These are phyloP conservation scores for Neofusicoccum umdonicola DNA, from an alignment of 2,329 filamentous ascomycete species.

Conservation along the genomic window DNA sequence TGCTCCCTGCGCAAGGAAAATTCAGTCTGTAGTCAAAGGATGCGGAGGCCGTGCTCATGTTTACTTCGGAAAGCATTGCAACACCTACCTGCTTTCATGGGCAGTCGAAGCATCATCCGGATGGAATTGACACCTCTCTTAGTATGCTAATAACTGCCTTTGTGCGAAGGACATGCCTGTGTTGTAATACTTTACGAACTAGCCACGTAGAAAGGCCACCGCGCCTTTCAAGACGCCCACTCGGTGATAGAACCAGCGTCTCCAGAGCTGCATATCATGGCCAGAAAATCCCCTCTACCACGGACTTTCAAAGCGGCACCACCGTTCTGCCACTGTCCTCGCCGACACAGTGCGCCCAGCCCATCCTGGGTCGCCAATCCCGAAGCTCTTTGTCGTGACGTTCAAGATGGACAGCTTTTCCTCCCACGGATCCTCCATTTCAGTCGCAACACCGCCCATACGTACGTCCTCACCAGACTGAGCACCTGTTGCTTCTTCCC, in stretches of 20 bases:
- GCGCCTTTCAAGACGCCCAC: no score
- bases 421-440: slow-evolving; percentile 41
- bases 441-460: not conserved
- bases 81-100: no score
- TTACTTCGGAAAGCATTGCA: no score
- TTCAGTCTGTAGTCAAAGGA: no score
- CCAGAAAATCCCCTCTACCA: not conserved
- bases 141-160: no score
- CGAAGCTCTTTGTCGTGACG: slow-evolving; percentile 42
- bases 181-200: no score
- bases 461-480: slow-evolving; percentile 24
- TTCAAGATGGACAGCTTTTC: slow-evolving; percentile 49
- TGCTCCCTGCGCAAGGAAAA: no score
- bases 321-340: slow-evolving; percentile 43
- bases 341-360: slow-evolving; percentile 48
- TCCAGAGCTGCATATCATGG: not conserved
- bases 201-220: no score
- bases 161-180: no score
- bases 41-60: no score
- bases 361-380: slow-evolving; percentile 42
- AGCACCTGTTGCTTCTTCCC: slow-evolving; percentile 57
- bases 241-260: not conserved
- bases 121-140: no score
- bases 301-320: slow-evolving; percentile 37
- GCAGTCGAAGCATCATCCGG: no score